These are phyloP conservation scores for Diaporthe destruens DNA, from an alignment of 2,329 filamentous ascomycete genomes.

Conservation along the genomic window DNA sequence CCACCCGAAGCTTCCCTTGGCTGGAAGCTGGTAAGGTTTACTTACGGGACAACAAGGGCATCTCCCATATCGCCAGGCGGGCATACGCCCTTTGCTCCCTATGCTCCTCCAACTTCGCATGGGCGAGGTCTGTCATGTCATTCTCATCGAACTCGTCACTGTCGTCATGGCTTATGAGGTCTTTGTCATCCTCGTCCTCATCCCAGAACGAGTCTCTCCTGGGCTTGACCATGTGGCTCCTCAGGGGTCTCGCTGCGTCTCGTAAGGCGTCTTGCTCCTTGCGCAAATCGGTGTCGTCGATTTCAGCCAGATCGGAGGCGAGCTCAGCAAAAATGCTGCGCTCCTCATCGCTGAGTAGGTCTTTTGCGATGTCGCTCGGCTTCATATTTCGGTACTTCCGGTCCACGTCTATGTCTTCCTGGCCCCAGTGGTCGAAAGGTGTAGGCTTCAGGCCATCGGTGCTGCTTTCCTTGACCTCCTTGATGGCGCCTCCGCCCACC, in stretches of 20 bases:
- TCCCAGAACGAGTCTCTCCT: conserved; percentile 61
- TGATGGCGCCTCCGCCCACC: conserved; percentile 43
- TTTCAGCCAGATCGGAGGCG: conserved; percentile 25
- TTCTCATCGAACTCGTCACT: conserved; percentile 78
- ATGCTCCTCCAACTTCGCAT: conserved; percentile 89
- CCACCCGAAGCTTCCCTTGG: background rate
- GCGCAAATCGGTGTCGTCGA: conserved; percentile 43
- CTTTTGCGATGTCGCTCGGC: conserved; percentile 34
- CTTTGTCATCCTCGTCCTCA: conserved; percentile 61
- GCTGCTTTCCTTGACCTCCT: conserved; percentile 38
- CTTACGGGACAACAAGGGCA: conserved; percentile 90
- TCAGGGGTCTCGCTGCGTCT: conserved; percentile 43
- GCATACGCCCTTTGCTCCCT: conserved; percentile 91
- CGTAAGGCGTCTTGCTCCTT: conserved; percentile 38
- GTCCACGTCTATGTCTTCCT: conserved; percentile 42
- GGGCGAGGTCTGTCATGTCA: conserved; percentile 85
- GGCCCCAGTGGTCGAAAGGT: conserved; percentile 43
- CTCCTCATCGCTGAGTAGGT: conserved; percentile 34
- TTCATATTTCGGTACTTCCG: conserved; percentile 36
- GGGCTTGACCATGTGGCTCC: conserved; percentile 34
- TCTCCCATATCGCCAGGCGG: conserved; percentile 91
- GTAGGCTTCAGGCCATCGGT: conserved; percentile 36
- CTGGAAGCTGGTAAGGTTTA: conserved; percentile 42
- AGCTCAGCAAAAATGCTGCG: conserved; percentile 27
- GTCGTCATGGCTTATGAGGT: conserved; percentile 63